Evolutionary conservation across 306 rosid species (phyloP).

Genomic region (Datisca glomerata): DNA sequence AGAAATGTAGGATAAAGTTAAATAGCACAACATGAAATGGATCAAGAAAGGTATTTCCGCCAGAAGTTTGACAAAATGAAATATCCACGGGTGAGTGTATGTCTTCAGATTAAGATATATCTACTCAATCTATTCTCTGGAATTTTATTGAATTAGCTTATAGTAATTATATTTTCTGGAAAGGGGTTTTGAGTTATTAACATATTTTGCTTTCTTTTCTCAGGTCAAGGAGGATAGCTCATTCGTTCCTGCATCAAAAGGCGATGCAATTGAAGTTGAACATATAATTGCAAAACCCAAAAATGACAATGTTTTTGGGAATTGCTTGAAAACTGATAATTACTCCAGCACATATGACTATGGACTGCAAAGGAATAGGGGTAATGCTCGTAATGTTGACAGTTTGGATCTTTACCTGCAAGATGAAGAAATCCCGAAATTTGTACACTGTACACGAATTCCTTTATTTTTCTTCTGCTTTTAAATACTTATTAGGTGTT

Average conservation of each 20-base stretch:
- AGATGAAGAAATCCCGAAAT: slow-evolving; percentile 5
- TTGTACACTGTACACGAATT: not conserved
- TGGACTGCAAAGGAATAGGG: slow-evolving; percentile 29
- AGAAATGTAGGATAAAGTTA: slow-evolving; percentile 29
- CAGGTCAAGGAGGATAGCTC: slow-evolving; percentile 53
- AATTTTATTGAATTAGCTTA: too few relatives aligned
- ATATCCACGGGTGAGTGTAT: slow-evolving; percentile 50
- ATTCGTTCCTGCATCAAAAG: slow-evolving; percentile 34
- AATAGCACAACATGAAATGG: slow-evolving; percentile 39
- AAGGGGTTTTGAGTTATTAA: slow-evolving; percentile 4
- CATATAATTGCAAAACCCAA: slow-evolving; percentile 53
- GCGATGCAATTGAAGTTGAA: slow-evolving; percentile 43
- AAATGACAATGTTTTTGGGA: slow-evolving; percentile 37
- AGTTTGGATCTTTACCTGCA: not conserved
- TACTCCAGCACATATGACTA: slow-evolving; percentile 33
- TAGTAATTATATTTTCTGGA: not conserved
- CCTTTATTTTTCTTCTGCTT: too few relatives aligned
- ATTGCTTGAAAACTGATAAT: slow-evolving; percentile 28
- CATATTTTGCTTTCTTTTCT: slow-evolving; percentile 7
- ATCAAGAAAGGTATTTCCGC: slow-evolving; percentile 30
- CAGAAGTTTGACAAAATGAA: slow-evolving; percentile 53
- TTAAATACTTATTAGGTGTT: too few relatives aligned
- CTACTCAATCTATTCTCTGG: not conserved
- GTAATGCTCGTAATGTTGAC: slow-evolving; percentile 18
- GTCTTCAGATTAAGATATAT: not conserved